Evolutionary conservation across 768 basidiomycete species (phyloP), one percentile per base, ranked within the genome.

Genomic region (Trichaptum fuscoviolaceum): DNA sequence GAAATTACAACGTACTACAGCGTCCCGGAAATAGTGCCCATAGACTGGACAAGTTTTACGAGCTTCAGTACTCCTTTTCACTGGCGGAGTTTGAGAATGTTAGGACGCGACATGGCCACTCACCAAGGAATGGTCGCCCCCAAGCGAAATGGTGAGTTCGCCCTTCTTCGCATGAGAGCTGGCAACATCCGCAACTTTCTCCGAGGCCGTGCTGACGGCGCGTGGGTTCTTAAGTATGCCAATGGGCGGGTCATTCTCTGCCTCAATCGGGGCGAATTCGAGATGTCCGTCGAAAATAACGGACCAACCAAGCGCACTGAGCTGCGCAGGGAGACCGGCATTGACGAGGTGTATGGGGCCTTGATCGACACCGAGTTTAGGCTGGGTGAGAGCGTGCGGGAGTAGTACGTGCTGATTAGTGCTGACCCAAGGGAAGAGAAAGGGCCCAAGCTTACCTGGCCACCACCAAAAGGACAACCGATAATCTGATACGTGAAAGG

Each of bases 111-210:
- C 62, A 62, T 35, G 35, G 57, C 18, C 7, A 82, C 87, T 64
- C 67, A 92, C 93, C 75, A 99, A 79, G 66, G 94, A 96, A 78
- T 99, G 97, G 74, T 99, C 97, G 15, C 97, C 97, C 12, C 97
- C 97, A 7, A 99, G 81, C 1, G 95, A 97, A 15, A 99, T 80
- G 8, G 95, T 92, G 25, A 99, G 80, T 71, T 87, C 84, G 1
- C 96, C 95, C 64, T 86, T 86, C 77, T 84, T 84, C 26, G 86
- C 87, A 76, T 95, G 92, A 1, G 73, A 83, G 15, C 85, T 86
- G n/a, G 98, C 90, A 35, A 79, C 87, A 35, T 83, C 77, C n/a
- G 92, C 87, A 36, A 99, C 89, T 58, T 88, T 84, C 75, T 94
- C 76, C 69, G 86, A 88, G 58, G 98, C 96, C 17, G 84, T 83